Conservation (phyloP, 2,329 filamentous ascomycete genomes). For the Pseudofabraea citricarpa region DNA sequence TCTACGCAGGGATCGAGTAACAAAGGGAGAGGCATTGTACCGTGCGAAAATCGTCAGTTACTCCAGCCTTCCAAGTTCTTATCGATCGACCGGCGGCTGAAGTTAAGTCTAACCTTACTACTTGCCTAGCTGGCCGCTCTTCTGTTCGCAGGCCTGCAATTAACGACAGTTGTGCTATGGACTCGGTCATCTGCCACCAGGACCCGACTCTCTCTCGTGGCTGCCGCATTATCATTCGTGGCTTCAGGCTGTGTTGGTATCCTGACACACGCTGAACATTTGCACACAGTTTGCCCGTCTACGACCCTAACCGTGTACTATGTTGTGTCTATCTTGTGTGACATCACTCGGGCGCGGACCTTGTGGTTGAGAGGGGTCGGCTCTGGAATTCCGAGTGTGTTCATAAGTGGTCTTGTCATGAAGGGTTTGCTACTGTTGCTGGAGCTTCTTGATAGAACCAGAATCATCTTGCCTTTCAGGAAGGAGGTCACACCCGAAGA, state of each 20-base stretch:
- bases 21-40: no score
- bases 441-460: slow-evolving; percentile 2
- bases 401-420: neutral
- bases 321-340: neutral
- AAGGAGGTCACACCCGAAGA: slow-evolving; percentile 22
- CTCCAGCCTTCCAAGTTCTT: no score
- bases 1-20: no score
- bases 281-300: neutral
- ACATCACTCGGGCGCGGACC: slow-evolving; percentile 1
- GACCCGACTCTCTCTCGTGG: neutral
- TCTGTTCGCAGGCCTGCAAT: no score
- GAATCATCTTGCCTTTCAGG: slow-evolving; percentile 8
- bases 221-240: no score
- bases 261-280: slow-evolving; percentile 2
- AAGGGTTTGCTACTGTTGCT: slow-evolving; percentile 1
- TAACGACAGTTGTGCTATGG: neutral
- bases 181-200: neutral
- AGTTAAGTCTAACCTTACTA: no score
- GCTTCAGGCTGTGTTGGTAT: neutral
- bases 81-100: no score
- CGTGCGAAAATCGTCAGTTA: no score
- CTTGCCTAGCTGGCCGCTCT: no score
- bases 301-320: slow-evolving; percentile 1
- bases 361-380: neutral
- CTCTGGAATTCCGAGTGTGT: neutral